Evolutionary conservation across 495 filamentous ascomycete species (phyloP).

Genomic region (Aspergillus diversus): DNA sequence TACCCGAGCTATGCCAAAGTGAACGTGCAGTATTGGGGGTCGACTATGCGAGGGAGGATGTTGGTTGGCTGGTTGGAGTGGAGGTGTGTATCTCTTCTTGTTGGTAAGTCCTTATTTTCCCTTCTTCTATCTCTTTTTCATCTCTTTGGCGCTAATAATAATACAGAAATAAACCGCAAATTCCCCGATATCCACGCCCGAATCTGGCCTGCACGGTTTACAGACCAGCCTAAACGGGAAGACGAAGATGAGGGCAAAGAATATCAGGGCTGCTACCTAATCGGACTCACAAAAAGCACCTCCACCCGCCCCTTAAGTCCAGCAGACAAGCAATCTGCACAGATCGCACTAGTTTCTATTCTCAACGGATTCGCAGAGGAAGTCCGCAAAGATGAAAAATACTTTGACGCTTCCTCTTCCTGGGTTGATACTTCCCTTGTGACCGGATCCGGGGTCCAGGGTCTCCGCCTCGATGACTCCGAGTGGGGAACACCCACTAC

Average conservation of each 20-base stretch:
- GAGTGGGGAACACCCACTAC: not conserved
- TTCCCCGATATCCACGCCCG: constrained; percentile 11
- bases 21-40: constrained; percentile 8
- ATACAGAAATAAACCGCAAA: constrained; percentile 11
- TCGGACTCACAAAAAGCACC: constrained; percentile 4
- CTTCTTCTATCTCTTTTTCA: not conserved
- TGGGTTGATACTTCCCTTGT: constrained; percentile 7
- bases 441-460: not conserved
- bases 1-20: constrained; percentile 6
- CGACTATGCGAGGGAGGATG: not conserved
- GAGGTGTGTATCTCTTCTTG: constrained; percentile 10
- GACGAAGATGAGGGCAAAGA: not conserved
- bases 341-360: not conserved
- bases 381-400: constrained; percentile 6
- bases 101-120: constrained; percentile 1
- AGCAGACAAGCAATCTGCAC: not conserved
- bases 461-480: constrained; percentile 8
- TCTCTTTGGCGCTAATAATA: not conserved
- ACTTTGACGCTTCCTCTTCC: constrained; percentile 8
- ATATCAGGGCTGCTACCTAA: constrained; percentile 11
- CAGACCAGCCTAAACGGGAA: not conserved
- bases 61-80: constrained; percentile 9
- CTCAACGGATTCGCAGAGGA: constrained; percentile 3
- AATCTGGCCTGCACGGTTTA: constrained; percentile 12
- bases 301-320: not conserved